These are phyloP conservation scores for Penicillium simplicissimum DNA, from an alignment of 495 filamentous ascomycete species.

Conservation along the genomic window DNA sequence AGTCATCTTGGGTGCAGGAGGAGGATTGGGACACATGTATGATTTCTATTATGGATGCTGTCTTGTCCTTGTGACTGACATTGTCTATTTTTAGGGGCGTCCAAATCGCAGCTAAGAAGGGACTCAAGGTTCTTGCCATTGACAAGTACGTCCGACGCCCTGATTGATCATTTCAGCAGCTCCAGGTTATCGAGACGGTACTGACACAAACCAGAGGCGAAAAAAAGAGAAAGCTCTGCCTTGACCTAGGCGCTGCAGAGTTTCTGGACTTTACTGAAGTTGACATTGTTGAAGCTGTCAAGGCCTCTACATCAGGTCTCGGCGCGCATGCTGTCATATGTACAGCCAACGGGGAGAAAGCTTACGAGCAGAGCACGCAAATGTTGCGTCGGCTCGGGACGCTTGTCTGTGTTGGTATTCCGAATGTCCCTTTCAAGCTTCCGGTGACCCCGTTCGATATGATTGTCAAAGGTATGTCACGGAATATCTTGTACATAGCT, in stretches of 20 bases:
- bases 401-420: constrained; percentile 48
- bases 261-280: constrained; percentile 45
- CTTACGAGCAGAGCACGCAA: constrained; percentile 44
- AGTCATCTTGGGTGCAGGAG: constrained; percentile 45
- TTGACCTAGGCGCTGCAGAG: constrained; percentile 38
- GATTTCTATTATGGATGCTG: background rate
- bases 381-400: constrained; percentile 43
- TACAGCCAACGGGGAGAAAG: constrained; percentile 39
- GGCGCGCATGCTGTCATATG: constrained; percentile 50
- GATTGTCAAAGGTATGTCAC: constrained; percentile 38
- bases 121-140: constrained; percentile 44
- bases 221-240: constrained; percentile 43
- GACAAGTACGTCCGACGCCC: constrained; percentile 32
- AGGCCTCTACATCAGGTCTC: constrained; percentile 35
- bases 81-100: constrained; percentile 31
- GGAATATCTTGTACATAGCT: background rate
- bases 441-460: constrained; percentile 47
- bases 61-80: background rate
- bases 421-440: constrained; percentile 36
- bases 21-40: constrained; percentile 48
- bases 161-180: background rate
- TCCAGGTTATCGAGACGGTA: background rate
- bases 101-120: constrained; percentile 45
- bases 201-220: constrained; percentile 29
- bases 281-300: constrained; percentile 38